These are phyloP conservation scores for Fistulifera pelliculosa DNA, from an alignment of 108 stramenopile species.

Conservation along the genomic window DNA sequence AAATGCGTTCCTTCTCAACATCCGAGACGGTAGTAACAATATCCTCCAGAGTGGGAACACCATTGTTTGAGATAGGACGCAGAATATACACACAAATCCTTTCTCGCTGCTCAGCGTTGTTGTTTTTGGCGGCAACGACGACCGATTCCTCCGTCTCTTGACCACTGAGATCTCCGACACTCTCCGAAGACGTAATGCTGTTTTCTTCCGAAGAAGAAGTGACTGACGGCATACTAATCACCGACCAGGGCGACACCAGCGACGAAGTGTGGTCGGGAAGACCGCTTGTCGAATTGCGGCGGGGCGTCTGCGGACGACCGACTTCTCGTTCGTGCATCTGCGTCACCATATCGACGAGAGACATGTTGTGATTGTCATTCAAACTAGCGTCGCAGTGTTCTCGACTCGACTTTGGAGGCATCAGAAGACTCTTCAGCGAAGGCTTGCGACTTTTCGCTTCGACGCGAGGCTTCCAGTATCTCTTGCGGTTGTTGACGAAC, in stretches of 20 bases:
- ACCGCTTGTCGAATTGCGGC: neutral
- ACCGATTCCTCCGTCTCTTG: neutral
- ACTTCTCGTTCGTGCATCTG: neutral
- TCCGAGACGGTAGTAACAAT: constrained; percentile 27
- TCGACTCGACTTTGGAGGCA: no score
- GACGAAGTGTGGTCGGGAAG: no score
- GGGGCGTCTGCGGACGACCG: neutral
- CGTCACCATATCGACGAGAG: neutral
- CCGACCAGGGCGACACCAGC: no score
- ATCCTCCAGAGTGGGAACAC: constrained; percentile 33
- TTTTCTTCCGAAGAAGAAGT: constrained; percentile 3
- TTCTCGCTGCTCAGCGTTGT: no score
- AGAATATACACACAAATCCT: constrained; percentile 35
- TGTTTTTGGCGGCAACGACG: constrained; percentile 3
- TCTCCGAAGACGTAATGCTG: neutral
- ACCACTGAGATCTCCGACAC: constrained; percentile 2
- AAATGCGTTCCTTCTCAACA: constrained; percentile 22
- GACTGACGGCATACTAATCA: neutral
- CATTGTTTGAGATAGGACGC: constrained; percentile 14
- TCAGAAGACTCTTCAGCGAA: no score
- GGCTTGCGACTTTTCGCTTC: constrained; percentile 32
- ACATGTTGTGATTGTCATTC: neutral
- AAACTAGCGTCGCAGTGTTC: no score
- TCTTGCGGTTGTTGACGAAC: constrained; percentile 90
- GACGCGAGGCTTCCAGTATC: constrained; percentile 83